These are phyloP conservation scores for Pulveroboletus sp. DNA, from an alignment of 768 basidiomycete genomes.

Conservation along the genomic window DNA sequence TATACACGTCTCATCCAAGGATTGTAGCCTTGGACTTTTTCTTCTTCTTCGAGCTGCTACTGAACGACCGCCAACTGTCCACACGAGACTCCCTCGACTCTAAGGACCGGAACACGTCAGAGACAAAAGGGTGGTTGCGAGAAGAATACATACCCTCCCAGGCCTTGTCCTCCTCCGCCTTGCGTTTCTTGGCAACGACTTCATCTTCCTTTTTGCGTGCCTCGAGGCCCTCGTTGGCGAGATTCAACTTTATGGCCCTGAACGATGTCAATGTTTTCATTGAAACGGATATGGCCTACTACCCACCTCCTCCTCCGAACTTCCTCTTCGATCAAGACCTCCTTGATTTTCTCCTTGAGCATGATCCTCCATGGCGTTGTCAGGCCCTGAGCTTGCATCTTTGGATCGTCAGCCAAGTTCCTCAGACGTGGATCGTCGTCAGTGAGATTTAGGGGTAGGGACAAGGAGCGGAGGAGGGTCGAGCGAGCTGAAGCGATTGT, in stretches of 20 bases:
- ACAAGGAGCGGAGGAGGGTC: slow-evolving; percentile 57
- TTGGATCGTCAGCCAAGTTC: slow-evolving; percentile 37
- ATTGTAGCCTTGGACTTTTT: slow-evolving; percentile 67
- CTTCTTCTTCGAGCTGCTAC: slow-evolving; percentile 69
- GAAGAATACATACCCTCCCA: slow-evolving; percentile 71
- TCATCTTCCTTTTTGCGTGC: slow-evolving; percentile 94
- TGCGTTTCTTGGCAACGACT: slow-evolving; percentile 68
- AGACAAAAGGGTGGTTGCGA: not conserved
- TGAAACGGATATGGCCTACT: not conserved
- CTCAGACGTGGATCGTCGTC: slow-evolving; percentile 57
- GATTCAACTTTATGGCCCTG: slow-evolving; percentile 84
- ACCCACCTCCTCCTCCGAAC: slow-evolving; percentile 76
- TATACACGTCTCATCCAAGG: slow-evolving; percentile 50
- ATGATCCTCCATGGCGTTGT: slow-evolving; percentile 62
- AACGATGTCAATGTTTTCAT: slow-evolving; percentile 1
- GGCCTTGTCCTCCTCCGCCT: slow-evolving; percentile 78
- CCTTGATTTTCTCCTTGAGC: slow-evolving; percentile 69
- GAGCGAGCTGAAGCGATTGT: slow-evolving; percentile 71
- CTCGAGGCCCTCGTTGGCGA: slow-evolving; percentile 88
- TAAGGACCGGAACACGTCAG: slow-evolving; percentile 23
- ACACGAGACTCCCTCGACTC: slow-evolving; percentile 78
- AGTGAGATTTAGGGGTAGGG: slow-evolving; percentile 54
- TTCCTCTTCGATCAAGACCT: slow-evolving; percentile 87
- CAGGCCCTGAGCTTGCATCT: slow-evolving; percentile 26
- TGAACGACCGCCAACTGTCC: slow-evolving; percentile 77